phyloP scores from a whole-genome alignment of 73 alveolate species.

The Breviolum minutum region DNA sequence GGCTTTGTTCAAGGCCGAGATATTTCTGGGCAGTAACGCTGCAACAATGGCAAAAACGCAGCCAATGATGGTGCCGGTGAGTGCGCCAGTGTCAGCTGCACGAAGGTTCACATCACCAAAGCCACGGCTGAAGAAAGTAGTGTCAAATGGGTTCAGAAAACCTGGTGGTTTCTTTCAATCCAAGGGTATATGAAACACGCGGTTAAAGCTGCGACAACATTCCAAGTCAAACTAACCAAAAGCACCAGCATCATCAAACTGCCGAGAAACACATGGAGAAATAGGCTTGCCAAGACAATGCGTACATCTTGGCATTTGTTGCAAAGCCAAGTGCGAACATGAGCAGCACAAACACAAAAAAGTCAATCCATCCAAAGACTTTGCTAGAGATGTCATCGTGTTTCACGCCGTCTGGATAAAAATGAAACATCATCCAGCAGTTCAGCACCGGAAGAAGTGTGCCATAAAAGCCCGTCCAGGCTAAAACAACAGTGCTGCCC shows the following conservation, averaged over 20 bases:
- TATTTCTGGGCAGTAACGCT: conserved; percentile 8
- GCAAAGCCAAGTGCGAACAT: conserved; percentile 28
- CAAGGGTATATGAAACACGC: no score
- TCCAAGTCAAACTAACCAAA: no score
- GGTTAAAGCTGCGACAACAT: no score
- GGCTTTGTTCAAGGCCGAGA: conserved; percentile 36
- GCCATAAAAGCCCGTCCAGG: conserved; percentile 85
- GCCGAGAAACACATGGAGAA: conserved; percentile 73
- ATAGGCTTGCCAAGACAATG: conserved; percentile 85
- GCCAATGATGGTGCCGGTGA: conserved; percentile 43
- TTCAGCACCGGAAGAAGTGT: conserved; percentile 65
- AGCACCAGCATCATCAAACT: no score
- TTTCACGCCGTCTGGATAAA: conserved; percentile 19
- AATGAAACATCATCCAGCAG: conserved; percentile 59
- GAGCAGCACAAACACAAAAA: conserved; percentile 40
- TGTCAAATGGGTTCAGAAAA: conserved; percentile 42
- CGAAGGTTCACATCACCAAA: conserved; percentile 36
- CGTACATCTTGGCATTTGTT: conserved; percentile 82
- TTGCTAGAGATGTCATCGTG: not conserved
- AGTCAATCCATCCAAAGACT: conserved; percentile 43
- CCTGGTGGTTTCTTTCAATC: not conserved
- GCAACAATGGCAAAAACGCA: not conserved
- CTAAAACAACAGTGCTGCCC: conserved; percentile 60
- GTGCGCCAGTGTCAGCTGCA: conserved; percentile 73
- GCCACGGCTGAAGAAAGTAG: conserved; percentile 71